Conservation (phyloP, 2,329 filamentous ascomycete genomes). For the Trichoderma sp. region DNA sequence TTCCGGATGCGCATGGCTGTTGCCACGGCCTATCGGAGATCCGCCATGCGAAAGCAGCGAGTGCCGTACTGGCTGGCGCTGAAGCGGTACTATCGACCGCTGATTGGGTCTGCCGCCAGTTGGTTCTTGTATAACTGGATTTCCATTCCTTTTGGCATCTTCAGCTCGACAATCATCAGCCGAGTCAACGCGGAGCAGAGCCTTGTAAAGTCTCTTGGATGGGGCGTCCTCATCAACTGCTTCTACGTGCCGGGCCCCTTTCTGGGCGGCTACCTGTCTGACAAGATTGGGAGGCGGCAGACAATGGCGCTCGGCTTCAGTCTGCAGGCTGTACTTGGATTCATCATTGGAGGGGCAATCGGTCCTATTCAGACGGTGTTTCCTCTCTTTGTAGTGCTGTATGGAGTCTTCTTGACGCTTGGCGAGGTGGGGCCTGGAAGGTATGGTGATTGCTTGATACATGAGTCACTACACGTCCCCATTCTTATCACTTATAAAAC, state of each 20-base stretch:
- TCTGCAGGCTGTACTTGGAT: slow-evolving; percentile 48
- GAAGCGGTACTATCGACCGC: slow-evolving; percentile 51
- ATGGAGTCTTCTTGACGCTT: slow-evolving; percentile 51
- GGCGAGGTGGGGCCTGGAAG: slow-evolving; percentile 55
- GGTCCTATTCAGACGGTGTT: slow-evolving; percentile 48
- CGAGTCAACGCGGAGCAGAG: slow-evolving; percentile 44
- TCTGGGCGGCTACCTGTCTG: slow-evolving; percentile 50
- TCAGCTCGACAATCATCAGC: slow-evolving; percentile 54
- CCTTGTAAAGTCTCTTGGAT: slow-evolving; percentile 47
- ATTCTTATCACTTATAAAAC: not conserved
- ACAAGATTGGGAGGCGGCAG: slow-evolving; percentile 51
- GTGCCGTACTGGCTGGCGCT: slow-evolving; percentile 50
- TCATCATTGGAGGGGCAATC: slow-evolving; percentile 52
- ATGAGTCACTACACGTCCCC: not conserved
- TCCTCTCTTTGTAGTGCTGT: slow-evolving; percentile 53
- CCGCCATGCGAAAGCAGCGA: slow-evolving; percentile 47
- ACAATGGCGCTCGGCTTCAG: slow-evolving; percentile 54
- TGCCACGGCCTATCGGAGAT: slow-evolving; percentile 51
- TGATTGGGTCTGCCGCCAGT: slow-evolving; percentile 50
- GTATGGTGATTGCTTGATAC: slow-evolving; percentile 26
- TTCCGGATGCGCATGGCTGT: slow-evolving; percentile 55
- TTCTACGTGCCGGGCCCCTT: slow-evolving; percentile 53
- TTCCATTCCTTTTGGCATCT: slow-evolving; percentile 57
- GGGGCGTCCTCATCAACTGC: slow-evolving; percentile 51
- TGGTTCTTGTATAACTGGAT: slow-evolving; percentile 60